Evolutionary conservation across 2,329 filamentous ascomycete genomes (phyloP).

Genomic region (Clonostachys solani): DNA sequence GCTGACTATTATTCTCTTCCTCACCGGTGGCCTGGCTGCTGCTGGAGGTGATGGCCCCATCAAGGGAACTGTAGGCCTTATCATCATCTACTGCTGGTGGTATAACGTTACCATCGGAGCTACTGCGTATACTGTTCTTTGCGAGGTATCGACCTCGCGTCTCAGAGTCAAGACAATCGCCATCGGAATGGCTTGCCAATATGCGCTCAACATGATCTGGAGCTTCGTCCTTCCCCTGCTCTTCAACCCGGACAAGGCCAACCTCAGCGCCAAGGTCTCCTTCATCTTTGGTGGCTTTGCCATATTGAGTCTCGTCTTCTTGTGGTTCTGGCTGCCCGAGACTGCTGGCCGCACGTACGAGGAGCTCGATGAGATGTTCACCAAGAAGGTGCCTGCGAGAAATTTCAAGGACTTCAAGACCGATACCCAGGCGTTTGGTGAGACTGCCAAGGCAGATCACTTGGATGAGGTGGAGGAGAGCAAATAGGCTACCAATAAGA

Average conservation of each 20-base stretch:
- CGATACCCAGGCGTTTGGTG: too few species aligned
- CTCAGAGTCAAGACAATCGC: conserved; percentile 31
- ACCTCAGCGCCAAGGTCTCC: conserved; percentile 31
- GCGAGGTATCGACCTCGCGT: conserved; percentile 28
- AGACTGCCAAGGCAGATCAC: too few species aligned
- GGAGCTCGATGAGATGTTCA: conserved; percentile 28
- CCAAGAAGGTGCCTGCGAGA: conserved; percentile 19
- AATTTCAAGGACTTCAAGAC: conserved; percentile 3
- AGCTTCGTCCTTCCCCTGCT: conserved; percentile 36
- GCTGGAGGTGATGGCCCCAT: conserved; percentile 22
- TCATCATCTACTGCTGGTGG: conserved; percentile 29
- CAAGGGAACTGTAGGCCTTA: conserved; percentile 8
- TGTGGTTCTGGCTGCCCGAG: conserved; percentile 23
- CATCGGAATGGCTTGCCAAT: conserved; percentile 29
- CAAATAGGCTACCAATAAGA: too few species aligned
- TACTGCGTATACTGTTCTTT: conserved; percentile 35
- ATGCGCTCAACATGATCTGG: conserved; percentile 29
- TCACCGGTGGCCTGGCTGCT: conserved; percentile 35
- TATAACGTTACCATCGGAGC: conserved; percentile 37
- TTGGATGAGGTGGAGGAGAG: too few species aligned
- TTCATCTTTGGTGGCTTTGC: conserved; percentile 30
- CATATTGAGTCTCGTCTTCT: conserved; percentile 16
- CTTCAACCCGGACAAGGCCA: conserved; percentile 30
- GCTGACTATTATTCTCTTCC: conserved; percentile 25
- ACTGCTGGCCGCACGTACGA: conserved; percentile 26